These are phyloP conservation scores for Zhuliangozyma blackwelliae DNA, from an alignment of 1,139 yeast genomes.

Conservation along the genomic window DNA sequence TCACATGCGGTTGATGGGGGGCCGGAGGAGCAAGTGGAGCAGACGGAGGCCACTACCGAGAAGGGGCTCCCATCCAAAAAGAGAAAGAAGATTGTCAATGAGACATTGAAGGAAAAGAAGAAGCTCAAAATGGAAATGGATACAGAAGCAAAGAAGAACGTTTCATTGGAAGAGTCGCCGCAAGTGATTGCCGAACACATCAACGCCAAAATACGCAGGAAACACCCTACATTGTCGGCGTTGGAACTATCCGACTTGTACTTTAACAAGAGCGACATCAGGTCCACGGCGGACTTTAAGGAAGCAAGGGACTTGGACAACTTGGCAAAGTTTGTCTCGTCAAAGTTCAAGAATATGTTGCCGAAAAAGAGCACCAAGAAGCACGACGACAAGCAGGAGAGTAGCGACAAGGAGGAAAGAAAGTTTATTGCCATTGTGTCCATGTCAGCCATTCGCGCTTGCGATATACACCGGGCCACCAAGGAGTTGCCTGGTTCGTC, in stretches of 20 bases:
- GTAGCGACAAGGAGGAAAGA: constrained; percentile 25
- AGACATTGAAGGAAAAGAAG: constrained; percentile 49
- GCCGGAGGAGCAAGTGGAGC: constrained; percentile 9
- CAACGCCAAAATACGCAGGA: constrained; percentile 46
- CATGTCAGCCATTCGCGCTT: constrained; percentile 68
- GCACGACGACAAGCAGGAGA: constrained; percentile 14
- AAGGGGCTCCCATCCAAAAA: constrained; percentile 14
- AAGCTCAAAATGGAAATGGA: constrained; percentile 57
- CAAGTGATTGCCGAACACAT: constrained; percentile 59
- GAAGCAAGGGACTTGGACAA: constrained; percentile 47
- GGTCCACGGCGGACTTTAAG: constrained; percentile 48
- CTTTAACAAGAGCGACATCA: constrained; percentile 44
- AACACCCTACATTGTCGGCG: constrained; percentile 54
- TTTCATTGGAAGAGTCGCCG: constrained; percentile 46
- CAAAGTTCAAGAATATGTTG: constrained; percentile 42
- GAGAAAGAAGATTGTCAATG: constrained; percentile 24
- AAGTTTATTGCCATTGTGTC: constrained; percentile 56
- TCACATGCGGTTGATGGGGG: constrained; percentile 11
- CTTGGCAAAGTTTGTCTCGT: constrained; percentile 40
- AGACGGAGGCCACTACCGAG: constrained; percentile 1
- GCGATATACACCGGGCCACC: constrained; percentile 65
- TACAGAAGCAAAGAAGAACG: constrained; percentile 42
- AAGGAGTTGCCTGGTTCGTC: constrained; percentile 53
- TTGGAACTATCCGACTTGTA: constrained; percentile 60
- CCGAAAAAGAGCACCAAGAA: constrained; percentile 25